A percentile compares a stretch with the other conserved stretches of the same genome.
These are phyloP conservation scores for Piper betle DNA, from an alignment of 164 flowering plant species.

Conservation along the genomic window DNA sequence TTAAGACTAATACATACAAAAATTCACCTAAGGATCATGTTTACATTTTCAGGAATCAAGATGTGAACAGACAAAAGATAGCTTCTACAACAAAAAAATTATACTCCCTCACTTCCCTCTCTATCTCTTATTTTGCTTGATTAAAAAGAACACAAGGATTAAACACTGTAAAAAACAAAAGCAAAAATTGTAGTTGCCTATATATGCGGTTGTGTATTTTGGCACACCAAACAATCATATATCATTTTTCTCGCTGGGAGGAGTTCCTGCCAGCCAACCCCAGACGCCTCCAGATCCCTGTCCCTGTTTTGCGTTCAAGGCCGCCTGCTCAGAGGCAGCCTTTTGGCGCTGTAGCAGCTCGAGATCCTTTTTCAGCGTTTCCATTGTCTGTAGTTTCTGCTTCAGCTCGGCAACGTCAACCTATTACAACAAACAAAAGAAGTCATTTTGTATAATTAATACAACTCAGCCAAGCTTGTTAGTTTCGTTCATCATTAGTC, in stretches of 20 bases:
- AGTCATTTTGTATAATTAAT: not conserved
- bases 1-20: no score
- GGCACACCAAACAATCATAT: conserved; percentile 11
- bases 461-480: not conserved
- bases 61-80: no score
- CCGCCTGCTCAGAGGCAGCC: conserved; percentile 88
- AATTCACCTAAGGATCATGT: no score
- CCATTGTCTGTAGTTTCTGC: conserved; percentile 84
- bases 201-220: not conserved
- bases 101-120: not conserved
- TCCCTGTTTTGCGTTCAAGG: conserved; percentile 55
- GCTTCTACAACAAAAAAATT: no score
- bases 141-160: not conserved
- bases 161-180: not conserved
- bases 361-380: conserved; percentile 74
- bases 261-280: conserved; percentile 95
- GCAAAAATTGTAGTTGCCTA: not conserved
- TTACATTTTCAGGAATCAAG: no score
- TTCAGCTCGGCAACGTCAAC: conserved; percentile 95
- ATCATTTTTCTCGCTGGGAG: conserved; percentile 31
- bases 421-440: conserved; percentile 20
- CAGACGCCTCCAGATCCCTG: conserved; percentile 87
- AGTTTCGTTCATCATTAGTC: no score
- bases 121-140: conserved; percentile 1
- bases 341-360: conserved; percentile 88